These are phyloP conservation scores for Coemansia sp. DNA, from an alignment of 192 early-diverging fungal species.

Conservation along the genomic window DNA sequence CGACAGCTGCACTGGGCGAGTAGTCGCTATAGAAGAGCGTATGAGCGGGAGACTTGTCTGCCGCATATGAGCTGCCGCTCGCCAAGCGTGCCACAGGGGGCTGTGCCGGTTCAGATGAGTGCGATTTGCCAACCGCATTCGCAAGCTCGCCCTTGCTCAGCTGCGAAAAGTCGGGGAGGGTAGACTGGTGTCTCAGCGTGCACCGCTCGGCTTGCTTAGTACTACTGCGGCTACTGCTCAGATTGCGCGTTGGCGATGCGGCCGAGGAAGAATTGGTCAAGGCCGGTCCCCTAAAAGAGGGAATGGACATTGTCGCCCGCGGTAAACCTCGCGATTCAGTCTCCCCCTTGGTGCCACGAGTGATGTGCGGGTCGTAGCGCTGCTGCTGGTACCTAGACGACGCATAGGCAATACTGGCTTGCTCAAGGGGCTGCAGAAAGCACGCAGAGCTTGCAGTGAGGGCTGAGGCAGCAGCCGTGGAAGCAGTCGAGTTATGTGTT, in stretches of 20 bases:
- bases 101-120: not conserved
- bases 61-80: slow-evolving; percentile 24
- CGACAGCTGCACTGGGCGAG: slow-evolving; percentile 1
- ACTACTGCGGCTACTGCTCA: slow-evolving; percentile 14
- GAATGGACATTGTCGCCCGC: slow-evolving; percentile 32
- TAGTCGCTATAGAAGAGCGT: slow-evolving; percentile 34
- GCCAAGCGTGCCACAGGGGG: slow-evolving; percentile 42
- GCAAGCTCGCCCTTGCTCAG: not conserved
- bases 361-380: slow-evolving; percentile 36
- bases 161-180: slow-evolving; percentile 21
- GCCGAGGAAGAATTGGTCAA: not conserved
- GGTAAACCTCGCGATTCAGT: not conserved
- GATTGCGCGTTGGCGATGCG: not conserved
- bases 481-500: slow-evolving; percentile 2
- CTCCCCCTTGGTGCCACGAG: not conserved
- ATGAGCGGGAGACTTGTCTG: slow-evolving; percentile 35
- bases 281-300: slow-evolving; percentile 22
- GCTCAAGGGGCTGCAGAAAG: slow-evolving; percentile 47
- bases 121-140: not conserved
- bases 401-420: slow-evolving; percentile 24
- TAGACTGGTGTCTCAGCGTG: slow-evolving; percentile 41
- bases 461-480: slow-evolving; percentile 12
- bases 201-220: slow-evolving; percentile 7
- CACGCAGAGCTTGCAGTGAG: slow-evolving; percentile 27
- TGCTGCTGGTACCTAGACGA: slow-evolving; percentile 46